Evolutionary conservation across 2,329 filamentous ascomycete species (phyloP), one percentile per base, ranked within the genome.

Genomic region (Didymella sp.): DNA sequence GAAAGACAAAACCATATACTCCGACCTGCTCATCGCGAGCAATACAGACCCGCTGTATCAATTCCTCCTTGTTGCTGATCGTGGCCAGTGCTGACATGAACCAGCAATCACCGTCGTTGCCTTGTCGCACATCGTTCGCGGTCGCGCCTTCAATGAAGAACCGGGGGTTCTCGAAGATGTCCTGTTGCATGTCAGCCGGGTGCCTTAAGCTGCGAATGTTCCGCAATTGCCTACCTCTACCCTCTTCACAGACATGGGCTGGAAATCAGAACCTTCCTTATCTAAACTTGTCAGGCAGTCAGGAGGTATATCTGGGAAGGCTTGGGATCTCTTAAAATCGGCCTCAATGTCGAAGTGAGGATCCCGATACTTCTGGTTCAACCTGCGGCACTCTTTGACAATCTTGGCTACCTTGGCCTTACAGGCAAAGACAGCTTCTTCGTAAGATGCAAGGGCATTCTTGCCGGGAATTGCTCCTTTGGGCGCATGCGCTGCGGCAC

Each of bases 311-410:
- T 76, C 71, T 12, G 68, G 67, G 37, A 56, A 60, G 6, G 66
- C 59, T 48, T 76, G 71, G 15, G 67, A 72, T 42, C 68, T 69
- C 76, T 91, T 89, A 60, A 92, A 81, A 72, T 93, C 90, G 33
- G 85, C 80, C 70, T 95, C 91, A 48, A 96, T 86, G 72, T 96
- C 89, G 71, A 96, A 96, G 73, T 95, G 87, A n/a, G 88, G 85
- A 70, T 96, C 91, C 15, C 89, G 85, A 72, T 96, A 96, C 75
- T 92, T 94, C 69, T 92, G 89, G 75, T 96, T 96, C 55, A 92
- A 81, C 8, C 90, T 84, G 21, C 86, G 82, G 72, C 91, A 96
- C 67, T 87, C 84, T 55, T 79, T 80, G 27, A 83, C 80, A 52
- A 87, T 87, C 58, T 84, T 83, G 8, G 79, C 76, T 6, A 87